Evolutionary conservation across 2,329 filamentous ascomycete species (phyloP).

Genomic region (Pyrenophora teres): DNA sequence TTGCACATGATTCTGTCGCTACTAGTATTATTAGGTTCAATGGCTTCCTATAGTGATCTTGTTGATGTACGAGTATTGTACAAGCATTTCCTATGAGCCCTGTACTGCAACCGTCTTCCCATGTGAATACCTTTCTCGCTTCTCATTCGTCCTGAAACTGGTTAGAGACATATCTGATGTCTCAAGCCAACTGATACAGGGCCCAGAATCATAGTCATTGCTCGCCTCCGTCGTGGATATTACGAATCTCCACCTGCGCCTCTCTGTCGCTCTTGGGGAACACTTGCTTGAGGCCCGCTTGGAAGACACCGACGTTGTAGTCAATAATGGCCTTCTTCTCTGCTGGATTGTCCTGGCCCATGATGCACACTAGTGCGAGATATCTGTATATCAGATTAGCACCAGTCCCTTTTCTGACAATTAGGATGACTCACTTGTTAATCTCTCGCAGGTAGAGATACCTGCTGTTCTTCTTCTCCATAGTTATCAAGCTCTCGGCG

Average conservation of each 20-base stretch:
- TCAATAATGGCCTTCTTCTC: slow-evolving; percentile 84
- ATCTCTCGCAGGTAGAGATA: slow-evolving; percentile 69
- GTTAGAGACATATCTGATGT: neutral
- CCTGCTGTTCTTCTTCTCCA: slow-evolving; percentile 62
- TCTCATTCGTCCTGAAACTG: no score
- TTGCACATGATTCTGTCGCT: no score
- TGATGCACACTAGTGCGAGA: slow-evolving; percentile 80
- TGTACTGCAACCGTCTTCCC: no score
- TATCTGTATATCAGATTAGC: slow-evolving; percentile 57
- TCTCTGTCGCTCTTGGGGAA: slow-evolving; percentile 59
- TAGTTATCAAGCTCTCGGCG: slow-evolving; percentile 66
- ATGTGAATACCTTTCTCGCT: no score
- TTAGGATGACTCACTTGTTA: slow-evolving; percentile 60
- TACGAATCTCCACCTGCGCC: slow-evolving; percentile 29
- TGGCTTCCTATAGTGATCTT: no score
- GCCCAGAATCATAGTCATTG: slow-evolving; percentile 1
- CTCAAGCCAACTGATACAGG: neutral
- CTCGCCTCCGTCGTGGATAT: slow-evolving; percentile 21
- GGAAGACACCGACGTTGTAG: slow-evolving; percentile 83
- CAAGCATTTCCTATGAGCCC: no score
- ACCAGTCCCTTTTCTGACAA: neutral
- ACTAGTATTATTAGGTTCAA: no score
- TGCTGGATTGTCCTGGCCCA: slow-evolving; percentile 80
- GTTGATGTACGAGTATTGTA: no score
- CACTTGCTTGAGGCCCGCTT: slow-evolving; percentile 77